Evolutionary conservation across 2,329 filamentous ascomycete genomes (phyloP), one percentile per base, ranked within the genome.

Genomic region (Pseudocercospora pini-densiflorae): DNA sequence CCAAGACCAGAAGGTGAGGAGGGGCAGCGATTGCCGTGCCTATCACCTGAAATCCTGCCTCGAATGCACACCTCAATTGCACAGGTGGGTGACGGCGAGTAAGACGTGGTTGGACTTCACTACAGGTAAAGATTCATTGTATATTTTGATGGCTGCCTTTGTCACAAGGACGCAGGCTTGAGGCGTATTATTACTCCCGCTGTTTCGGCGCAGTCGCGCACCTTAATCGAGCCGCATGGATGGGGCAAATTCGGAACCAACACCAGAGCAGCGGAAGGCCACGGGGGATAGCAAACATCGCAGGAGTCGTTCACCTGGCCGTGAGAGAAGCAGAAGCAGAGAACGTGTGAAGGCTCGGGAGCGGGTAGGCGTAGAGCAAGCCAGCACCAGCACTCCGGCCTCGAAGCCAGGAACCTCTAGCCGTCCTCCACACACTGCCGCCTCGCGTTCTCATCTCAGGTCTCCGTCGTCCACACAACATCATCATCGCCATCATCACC

Each of bases 401-500:
- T 61, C 40, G 45, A 61, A 19, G 59, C 40, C 45, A n/a, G 36
- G 40, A 47, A 54, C 62, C 33, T 62, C 64, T 55, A 45, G 65
- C 45, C 54, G 24, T 29, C 62, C 64, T 51, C 62, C 58, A 58
- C 65, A 63, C 24, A 58, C 59, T 51, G 47, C 59, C 59, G 55
- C 59, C 36, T 62, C 66, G 55, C 66, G 60, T 57, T 54, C 33
- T 19, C 55, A 64, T 43, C 59, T 29, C 59, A 62, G 55, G 51
- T 63, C 67, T 53, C 61, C 64, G 29, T 60, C 69, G 40, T 45
- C 63, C 31, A 19, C 47, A 23, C 65, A 71, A 40, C 65, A 58
- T 45, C 64, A 62, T 51, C 65, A 63, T 55, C 55, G 47, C 14
- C 62, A 66, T 33, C 63, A 68, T 65, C 66, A 64, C 53, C 45